Evolutionary conservation across 768 basidiomycete species (phyloP).

Genomic region (Zangia roseola): DNA sequence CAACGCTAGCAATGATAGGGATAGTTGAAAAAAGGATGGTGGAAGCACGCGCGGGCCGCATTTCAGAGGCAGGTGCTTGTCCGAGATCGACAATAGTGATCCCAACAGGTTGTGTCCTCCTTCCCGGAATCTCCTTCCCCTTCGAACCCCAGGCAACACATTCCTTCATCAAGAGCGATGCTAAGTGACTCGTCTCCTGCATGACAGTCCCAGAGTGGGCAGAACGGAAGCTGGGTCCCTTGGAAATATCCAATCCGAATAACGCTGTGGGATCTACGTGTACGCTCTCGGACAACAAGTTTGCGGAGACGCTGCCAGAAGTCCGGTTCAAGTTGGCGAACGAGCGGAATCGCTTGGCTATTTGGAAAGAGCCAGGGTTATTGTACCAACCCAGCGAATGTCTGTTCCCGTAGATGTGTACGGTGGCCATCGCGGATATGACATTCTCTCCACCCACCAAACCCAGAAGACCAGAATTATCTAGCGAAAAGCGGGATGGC

Average conservation of each 20-base stretch:
- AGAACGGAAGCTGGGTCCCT: slow-evolving; percentile 68
- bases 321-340: slow-evolving; percentile 10
- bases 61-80: slow-evolving; percentile 5
- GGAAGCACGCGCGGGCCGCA: slow-evolving; percentile 1
- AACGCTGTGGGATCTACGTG: slow-evolving; percentile 19
- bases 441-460: slow-evolving; percentile 34
- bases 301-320: background rate
- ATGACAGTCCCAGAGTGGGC: slow-evolving; percentile 59
- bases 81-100: slow-evolving; percentile 12
- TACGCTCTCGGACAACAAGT: slow-evolving; percentile 11
- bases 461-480: slow-evolving; percentile 21
- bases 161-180: slow-evolving; percentile 42
- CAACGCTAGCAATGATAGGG: slow-evolving; percentile 24
- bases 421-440: slow-evolving; percentile 27
- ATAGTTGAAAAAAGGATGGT: slow-evolving; percentile 11
- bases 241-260: slow-evolving; percentile 14
- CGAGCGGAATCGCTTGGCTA: slow-evolving; percentile 21
- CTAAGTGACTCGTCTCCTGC: slow-evolving; percentile 51
- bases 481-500: slow-evolving; percentile 14
- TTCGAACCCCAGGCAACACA: slow-evolving; percentile 10
- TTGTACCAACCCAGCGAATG: slow-evolving; percentile 36
- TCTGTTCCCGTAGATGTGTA: slow-evolving; percentile 25
- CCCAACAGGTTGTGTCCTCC: slow-evolving; percentile 6
- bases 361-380: slow-evolving; percentile 29
- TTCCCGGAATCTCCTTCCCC: slow-evolving; percentile 10